A percentile compares a stretch with the other conserved stretches of the same genome.
phyloP scores from a whole-genome alignment of 345 rosid genomes.

The Salix brachista region DNA sequence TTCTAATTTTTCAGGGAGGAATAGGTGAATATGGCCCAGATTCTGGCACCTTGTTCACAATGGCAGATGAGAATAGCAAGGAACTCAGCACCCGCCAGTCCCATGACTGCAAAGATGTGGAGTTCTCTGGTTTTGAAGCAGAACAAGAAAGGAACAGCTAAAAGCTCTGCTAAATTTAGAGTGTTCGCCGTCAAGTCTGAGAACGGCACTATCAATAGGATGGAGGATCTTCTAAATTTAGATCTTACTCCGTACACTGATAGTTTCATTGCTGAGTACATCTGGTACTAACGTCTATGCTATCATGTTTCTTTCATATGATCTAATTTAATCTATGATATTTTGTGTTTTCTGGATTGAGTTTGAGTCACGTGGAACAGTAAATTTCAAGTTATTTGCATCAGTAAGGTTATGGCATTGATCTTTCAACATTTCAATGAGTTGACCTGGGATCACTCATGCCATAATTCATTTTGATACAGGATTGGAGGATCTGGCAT shows the following conservation, averaged over 20 bases:
- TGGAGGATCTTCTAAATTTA: slow-evolving; percentile 69
- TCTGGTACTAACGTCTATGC: slow-evolving; percentile 51
- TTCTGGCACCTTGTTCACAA: slow-evolving; percentile 68
- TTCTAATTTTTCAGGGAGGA: slow-evolving; percentile 26
- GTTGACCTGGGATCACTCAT: not conserved
- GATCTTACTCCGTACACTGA: slow-evolving; percentile 82
- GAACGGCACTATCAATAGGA: slow-evolving; percentile 57
- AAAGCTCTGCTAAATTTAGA: slow-evolving; percentile 45
- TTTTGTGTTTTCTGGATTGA: not conserved
- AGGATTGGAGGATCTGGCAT: slow-evolving; percentile 96
- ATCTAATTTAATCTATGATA: not conserved
- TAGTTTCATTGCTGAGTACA: slow-evolving; percentile 88
- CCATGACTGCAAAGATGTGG: slow-evolving; percentile 56
- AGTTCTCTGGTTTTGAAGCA: slow-evolving; percentile 62
- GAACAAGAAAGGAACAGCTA: slow-evolving; percentile 49
- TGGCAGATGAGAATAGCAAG: slow-evolving; percentile 72
- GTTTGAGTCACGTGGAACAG: not conserved
- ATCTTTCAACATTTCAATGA: not conserved
- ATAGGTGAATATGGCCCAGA: slow-evolving; percentile 71
- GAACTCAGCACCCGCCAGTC: slow-evolving; percentile 41
- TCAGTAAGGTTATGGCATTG: not conserved
- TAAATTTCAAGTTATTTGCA: not conserved
- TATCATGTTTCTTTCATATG: not conserved
- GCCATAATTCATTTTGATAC: slow-evolving; percentile 15
- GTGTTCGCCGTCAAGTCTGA: slow-evolving; percentile 70